Base-by-base conservation (phyloP, 805 yeast species). In the Saccharomycopsis fibuligera region DNA sequence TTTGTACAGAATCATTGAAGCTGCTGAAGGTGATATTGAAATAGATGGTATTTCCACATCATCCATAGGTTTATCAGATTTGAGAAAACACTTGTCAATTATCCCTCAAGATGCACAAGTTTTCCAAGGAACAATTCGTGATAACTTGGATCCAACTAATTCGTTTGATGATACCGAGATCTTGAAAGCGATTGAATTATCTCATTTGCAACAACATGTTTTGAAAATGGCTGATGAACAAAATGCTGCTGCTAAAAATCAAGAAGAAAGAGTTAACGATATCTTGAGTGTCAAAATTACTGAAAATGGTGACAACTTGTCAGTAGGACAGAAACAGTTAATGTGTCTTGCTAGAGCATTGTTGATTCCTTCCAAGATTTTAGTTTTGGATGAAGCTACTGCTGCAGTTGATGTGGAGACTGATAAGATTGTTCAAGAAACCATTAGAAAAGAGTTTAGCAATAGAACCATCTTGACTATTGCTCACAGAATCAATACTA, bases 71-170 rank as follows among this genome's bases (percentile, higher is more conserved):
- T 69, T 89, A 44, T 72, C 69, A 54, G 96, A 89, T 60, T 70
- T 89, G 58, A 77, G 97, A 60, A 81, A 81, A 35, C 75, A 78
- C 53, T 67, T 89, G 41, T 83, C 93, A 2, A 90, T 89, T 56
- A 89, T 89, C 56, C 97, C 97, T 1, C 96, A 89, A 64, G 97
- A 89, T 64, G 85, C 96, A 0, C 96, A 90, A 63, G 87, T 87
- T 6, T 83, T 90, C 62, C 86, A 86, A 67, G 96, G 96, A 33
- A 75, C 93, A 0, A 69, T 89, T 10, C 74, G 96, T 58, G 84
- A 86, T 42, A 89, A 89, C 63, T 73, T 91, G 57, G 98, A 91
- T 64, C 98, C 98, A 23, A 78, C 84, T 2, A 68, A 73, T 19
- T 69, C 67, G 45, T 79, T 78, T 60, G 66, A 76, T 3, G 96